Evolutionary conservation across 164 flowering plant genomes (phyloP).

Genomic region (Umbilicus rupestris): DNA sequence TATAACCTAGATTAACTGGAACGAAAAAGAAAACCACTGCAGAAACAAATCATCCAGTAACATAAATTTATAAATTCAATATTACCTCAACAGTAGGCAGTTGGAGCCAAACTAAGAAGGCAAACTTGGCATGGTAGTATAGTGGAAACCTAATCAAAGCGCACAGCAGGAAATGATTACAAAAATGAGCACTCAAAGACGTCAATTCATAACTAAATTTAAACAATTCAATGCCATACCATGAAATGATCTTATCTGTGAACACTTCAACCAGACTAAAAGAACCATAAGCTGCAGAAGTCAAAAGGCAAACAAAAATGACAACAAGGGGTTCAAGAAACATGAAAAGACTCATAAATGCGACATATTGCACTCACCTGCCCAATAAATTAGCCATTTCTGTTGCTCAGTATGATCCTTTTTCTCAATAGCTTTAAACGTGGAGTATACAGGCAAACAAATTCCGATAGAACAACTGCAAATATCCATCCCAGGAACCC

Average conservation of each 20-base stretch:
- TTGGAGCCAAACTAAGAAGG: slow-evolving; percentile 96
- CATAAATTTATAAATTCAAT: background rate
- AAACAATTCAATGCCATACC: slow-evolving; percentile 28
- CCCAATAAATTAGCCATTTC: slow-evolving; percentile 82
- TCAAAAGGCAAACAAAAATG: background rate
- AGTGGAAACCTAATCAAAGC: slow-evolving; percentile 54
- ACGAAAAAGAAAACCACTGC: background rate
- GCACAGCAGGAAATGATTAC: background rate
- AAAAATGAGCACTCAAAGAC: background rate
- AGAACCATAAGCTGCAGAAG: slow-evolving; percentile 56
- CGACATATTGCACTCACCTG: slow-evolving; percentile 40
- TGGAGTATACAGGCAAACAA: slow-evolving; percentile 77
- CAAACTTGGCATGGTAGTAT: slow-evolving; percentile 81
- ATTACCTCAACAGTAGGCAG: slow-evolving; percentile 63
- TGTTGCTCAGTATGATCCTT: slow-evolving; percentile 59
- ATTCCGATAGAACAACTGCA: slow-evolving; percentile 75
- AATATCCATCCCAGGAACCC: background rate
- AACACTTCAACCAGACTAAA: slow-evolving; percentile 53
- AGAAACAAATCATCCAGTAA: background rate
- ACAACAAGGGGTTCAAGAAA: background rate
- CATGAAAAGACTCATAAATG: background rate
- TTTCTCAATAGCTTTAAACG: slow-evolving; percentile 80
- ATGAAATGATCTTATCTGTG: slow-evolving; percentile 51
- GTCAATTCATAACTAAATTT: slow-evolving; percentile 11
- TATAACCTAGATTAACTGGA: background rate